These are phyloP conservation scores for Farysia itapuensis DNA, from an alignment of 1,284 basidiomycete species.

Conservation along the genomic window DNA sequence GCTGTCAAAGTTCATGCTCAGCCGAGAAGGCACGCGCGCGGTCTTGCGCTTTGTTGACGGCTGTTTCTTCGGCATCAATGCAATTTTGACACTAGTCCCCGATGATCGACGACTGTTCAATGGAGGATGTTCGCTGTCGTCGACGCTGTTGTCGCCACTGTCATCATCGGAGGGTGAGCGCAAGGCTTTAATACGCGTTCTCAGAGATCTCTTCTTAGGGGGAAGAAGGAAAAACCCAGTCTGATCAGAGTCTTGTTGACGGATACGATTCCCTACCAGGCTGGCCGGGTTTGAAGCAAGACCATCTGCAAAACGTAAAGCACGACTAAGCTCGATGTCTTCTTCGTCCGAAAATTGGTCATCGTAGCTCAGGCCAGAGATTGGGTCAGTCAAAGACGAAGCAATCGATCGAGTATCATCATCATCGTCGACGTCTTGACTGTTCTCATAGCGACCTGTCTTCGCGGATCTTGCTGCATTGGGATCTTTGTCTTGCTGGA, in stretches of 20 bases:
- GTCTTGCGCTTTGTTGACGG: neutral
- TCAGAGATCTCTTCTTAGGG: slow-evolving; percentile 51
- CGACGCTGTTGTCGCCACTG: neutral
- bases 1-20: neutral
- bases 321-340: slow-evolving; percentile 36
- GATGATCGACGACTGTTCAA: neutral
- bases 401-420: slow-evolving; percentile 35
- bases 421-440: slow-evolving; percentile 8
- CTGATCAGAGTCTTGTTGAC: neutral
- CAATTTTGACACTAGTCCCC: neutral
- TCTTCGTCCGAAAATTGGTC: slow-evolving; percentile 35
- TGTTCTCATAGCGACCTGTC: neutral
- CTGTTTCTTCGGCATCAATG: neutral
- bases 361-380: slow-evolving; percentile 40
- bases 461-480: no score
- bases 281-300: neutral
- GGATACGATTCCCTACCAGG: neutral
- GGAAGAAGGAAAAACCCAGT: slow-evolving; percentile 40
- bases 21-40: neutral
- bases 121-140: neutral
- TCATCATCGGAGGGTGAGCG: slow-evolving; percentile 13
- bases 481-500: no score
- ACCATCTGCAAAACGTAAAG: slow-evolving; percentile 6
- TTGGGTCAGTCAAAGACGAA: slow-evolving; percentile 46
- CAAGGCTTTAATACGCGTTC: slow-evolving; percentile 52